Conservation (phyloP, 331 rosid species). For the Quercus phellos region DNA sequence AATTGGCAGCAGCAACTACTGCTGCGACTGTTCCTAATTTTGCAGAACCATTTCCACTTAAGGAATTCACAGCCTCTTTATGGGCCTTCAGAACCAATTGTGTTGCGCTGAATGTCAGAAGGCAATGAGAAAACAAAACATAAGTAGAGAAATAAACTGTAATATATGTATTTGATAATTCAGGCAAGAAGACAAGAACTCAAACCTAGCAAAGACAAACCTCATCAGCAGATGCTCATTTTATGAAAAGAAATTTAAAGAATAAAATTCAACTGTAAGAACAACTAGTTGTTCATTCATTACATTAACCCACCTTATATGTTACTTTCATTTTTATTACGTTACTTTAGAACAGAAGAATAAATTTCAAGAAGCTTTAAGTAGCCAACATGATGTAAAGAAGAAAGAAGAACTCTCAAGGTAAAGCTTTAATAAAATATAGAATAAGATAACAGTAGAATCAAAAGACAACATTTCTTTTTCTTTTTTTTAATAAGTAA, state of each 20-base stretch:
- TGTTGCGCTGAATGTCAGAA: conserved; percentile 60
- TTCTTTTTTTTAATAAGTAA: no score
- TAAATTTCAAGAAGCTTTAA: neutral
- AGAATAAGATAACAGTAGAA: neutral
- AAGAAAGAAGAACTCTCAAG: neutral
- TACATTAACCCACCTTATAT: neutral
- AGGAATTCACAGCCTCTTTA: conserved; percentile 93
- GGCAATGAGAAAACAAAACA: conserved; percentile 4
- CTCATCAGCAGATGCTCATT: neutral
- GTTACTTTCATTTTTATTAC: neutral
- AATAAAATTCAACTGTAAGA: neutral
- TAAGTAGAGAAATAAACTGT: conserved; percentile 12
- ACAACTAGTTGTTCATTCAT: neutral
- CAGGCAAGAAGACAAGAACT: neutral
- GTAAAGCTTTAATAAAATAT: neutral
- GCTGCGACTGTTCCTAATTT: conserved; percentile 94
- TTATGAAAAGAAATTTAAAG: neutral
- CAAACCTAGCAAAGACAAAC: neutral
- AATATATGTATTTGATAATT: neutral
- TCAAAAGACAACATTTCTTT: neutral
- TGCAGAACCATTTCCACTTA: conserved; percentile 90
- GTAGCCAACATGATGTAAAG: neutral
- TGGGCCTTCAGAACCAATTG: conserved; percentile 96
- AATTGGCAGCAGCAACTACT: conserved; percentile 96
- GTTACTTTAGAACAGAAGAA: neutral